Base-by-base conservation (phyloP, 352 stramenopile species). In the Phytophthora rubi region DNA sequence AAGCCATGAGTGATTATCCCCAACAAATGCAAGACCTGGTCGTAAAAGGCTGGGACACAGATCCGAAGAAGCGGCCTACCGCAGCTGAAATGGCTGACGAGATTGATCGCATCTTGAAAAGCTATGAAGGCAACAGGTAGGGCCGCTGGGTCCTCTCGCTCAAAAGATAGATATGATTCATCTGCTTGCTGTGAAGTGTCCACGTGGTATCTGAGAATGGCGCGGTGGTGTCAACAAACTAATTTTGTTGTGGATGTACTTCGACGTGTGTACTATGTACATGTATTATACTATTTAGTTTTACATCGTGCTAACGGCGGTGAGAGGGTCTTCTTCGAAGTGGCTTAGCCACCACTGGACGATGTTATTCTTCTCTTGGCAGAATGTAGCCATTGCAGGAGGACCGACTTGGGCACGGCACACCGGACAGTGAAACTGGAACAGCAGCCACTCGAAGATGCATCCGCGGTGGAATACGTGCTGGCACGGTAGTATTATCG, bases 371-470 rank as follows among this genome's bases (percentile, higher is more conserved):
- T 63, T 70, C 33, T 63, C 55, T 60, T 32, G 70, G 54, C 54
- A 76, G 21, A 66, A 76, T 9, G 64, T 76, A 2, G 54, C 57
- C 56, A 85, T 70, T 26, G 81, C 82, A 15, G 73, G 59, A 16
- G 82, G 84, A 4, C 82, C 80, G 4, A 90, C 75, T 32, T 71
- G 80, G 10, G 64, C 62, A 52, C 86, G 79, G 59, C 86, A 93
- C 37, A 91, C 56, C 0, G 86, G 83, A 32, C 86, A 93, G 53
- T 86, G 83, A 69, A 81, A 90, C 45, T 91, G 71, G 64, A 90
- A 88, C 6, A 90, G 55, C 10, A 93, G 63, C 84, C 86, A 93
- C 76, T 91, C 81, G 53, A 88, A 91, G 21, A 92, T 72, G 66
- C 86, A 93, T 45, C 84, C 71, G 21, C 86, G 82, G 69, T 92